phyloP scores from a whole-genome alignment of 1,284 basidiomycete species.

The Abortiporus biennis region DNA sequence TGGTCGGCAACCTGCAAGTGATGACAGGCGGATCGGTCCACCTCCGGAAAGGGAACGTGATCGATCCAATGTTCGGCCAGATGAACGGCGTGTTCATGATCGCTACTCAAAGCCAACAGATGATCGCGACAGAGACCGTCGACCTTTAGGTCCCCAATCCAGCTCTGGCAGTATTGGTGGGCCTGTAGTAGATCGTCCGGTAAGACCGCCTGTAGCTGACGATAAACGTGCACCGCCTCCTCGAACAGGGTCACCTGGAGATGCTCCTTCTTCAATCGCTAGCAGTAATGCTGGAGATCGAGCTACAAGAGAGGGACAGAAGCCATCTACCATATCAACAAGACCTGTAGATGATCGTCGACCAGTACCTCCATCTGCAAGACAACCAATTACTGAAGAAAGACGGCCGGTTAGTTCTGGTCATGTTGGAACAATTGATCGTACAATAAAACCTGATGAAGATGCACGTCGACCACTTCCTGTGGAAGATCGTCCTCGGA shows the following conservation, averaged over 20 bases:
- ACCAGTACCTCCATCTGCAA: neutral
- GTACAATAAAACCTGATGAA: neutral
- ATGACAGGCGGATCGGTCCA: conserved; percentile 11
- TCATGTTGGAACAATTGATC: neutral
- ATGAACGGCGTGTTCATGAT: conserved; percentile 14
- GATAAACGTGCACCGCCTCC: conserved; percentile 5
- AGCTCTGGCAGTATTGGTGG: no score
- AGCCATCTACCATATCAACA: no score
- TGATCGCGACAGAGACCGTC: conserved; percentile 4
- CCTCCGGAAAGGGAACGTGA: conserved; percentile 10
- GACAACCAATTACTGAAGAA: conserved; percentile 7
- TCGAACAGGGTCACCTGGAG: conserved; percentile 3
- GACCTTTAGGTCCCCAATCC: no score
- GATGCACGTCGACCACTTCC: conserved; percentile 4
- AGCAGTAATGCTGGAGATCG: neutral
- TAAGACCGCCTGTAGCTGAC: conserved; percentile 8
- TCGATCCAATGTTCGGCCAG: no score
- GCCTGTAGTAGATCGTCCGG: conserved; percentile 4
- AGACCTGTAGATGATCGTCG: neutral
- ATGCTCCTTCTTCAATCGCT: conserved; percentile 6
- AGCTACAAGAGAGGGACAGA: no score
- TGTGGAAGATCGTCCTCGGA: conserved; percentile 4
- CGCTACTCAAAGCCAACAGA: conserved; percentile 3
- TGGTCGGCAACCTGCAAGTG: conserved; percentile 6
- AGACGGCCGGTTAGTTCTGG: conserved; percentile 3